Evolutionary conservation across 345 rosid species (phyloP).

Genomic region (Rhodamnia argentea): DNA sequence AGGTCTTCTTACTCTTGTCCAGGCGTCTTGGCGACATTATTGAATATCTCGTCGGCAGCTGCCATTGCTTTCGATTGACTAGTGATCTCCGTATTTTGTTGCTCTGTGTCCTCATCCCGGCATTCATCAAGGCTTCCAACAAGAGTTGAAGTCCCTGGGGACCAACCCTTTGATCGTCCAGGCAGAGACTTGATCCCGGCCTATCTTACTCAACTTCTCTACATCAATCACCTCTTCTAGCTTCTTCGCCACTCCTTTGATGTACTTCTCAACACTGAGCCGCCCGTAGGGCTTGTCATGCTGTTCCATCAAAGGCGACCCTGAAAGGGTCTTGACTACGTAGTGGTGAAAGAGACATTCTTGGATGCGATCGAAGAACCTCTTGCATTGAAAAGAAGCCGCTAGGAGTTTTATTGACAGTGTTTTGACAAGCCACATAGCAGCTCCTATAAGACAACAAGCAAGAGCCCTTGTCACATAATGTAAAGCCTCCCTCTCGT

Average conservation of each 20-base stretch:
- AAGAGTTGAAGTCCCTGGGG: constrained; percentile 7
- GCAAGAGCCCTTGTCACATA: constrained; percentile 38
- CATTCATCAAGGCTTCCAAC: constrained; percentile 23
- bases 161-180: constrained; percentile 66
- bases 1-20: constrained; percentile 31
- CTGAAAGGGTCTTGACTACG: constrained; percentile 44
- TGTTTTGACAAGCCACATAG: constrained; percentile 43
- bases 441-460: constrained; percentile 39
- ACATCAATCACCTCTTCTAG: constrained; percentile 49
- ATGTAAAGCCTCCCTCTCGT: constrained; percentile 21
- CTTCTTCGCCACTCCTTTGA: constrained; percentile 10
- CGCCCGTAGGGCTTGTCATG: constrained; percentile 27
- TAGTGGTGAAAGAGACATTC: constrained; percentile 69
- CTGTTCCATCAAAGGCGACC: constrained; percentile 47
- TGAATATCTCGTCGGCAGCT: constrained; percentile 49
- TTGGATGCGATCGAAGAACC: constrained; percentile 67
- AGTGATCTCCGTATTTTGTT: constrained; percentile 40
- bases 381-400: constrained; percentile 38
- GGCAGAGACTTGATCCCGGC: constrained; percentile 47
- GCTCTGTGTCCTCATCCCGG: constrained; percentile 22
- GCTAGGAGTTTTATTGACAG: constrained; percentile 40
- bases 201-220: constrained; percentile 48
- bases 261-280: constrained; percentile 28
- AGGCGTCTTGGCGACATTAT: constrained; percentile 41
- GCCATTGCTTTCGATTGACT: constrained; percentile 61